Evolutionary conservation across 805 yeast genomes (phyloP), one percentile per base, ranked within the genome.

Genomic region (Myxozyma monticola): DNA sequence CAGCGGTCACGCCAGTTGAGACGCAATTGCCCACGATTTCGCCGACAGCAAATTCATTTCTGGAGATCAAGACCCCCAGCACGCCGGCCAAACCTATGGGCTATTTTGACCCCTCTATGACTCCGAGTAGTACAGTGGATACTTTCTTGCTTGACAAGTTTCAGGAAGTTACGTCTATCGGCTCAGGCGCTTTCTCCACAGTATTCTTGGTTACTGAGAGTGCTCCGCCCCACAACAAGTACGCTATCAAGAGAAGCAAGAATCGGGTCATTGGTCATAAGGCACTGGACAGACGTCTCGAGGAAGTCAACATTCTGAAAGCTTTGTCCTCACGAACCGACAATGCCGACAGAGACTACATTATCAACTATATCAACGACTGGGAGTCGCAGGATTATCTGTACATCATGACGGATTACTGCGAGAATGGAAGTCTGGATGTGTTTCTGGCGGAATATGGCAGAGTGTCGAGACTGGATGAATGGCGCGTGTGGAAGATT

Each of bases 401-500:
- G 57, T 93, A 91, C 66, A 88, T 93, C 33, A 87, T 89, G 93
- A 88, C 96, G 2, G 97, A 91, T 60, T 90, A 73, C 68, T 93
- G 96, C 70, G 98, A 90, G 63, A 93, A 90, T 65, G 98, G 98
- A 1, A 86, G 93, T 20, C 70, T 93, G 50, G 93, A 83, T 62
- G 79, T 80, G 51, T 93, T 91, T 63, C 68, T 93, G 45, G 76
- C 81, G 28, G 95, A 86, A 58, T 84, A 82, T 65, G 88, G 88
- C 20, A 81, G 84, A 42, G 76, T 83, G 35, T 79, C 87, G 26
- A 83, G 83, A 60, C 74, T 93, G 44, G 99, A 93, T 65, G 99
- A 93, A 67, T 93, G 96, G 85, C 78, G 99, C 60, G 90, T 91
- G 35, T 93, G 99, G 99, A 93, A 93, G 70, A 91, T 93, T 38